A percentile compares a stretch with the other conserved stretches of the same genome.
phyloP scores from a whole-genome alignment of 2,329 filamentous ascomycete genomes.

The Ascochyta viciae-villosae region DNA sequence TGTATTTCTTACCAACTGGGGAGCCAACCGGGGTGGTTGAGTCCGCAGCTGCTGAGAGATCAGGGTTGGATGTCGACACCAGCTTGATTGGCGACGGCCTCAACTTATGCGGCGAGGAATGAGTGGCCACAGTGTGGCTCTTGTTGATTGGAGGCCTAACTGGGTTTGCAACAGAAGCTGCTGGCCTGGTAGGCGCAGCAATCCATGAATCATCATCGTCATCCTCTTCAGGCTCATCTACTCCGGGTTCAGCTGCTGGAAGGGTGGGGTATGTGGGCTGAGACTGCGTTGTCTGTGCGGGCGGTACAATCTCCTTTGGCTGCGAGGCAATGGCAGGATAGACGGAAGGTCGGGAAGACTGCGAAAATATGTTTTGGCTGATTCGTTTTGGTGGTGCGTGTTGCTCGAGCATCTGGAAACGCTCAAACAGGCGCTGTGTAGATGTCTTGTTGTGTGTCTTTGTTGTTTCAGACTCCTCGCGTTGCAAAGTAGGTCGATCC shows the following conservation, averaged over 20 bases:
- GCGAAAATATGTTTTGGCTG: constrained; percentile 47
- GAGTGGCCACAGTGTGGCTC: constrained; percentile 64
- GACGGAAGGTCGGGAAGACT: constrained; percentile 18
- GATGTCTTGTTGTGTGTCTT: constrained; percentile 82
- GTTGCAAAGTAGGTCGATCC: constrained; percentile 45
- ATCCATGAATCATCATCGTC: constrained; percentile 63
- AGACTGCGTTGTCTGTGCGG: constrained; percentile 34
- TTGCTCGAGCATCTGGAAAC: constrained; percentile 78
- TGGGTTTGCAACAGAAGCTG: constrained; percentile 32
- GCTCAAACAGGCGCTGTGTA: constrained; percentile 91
- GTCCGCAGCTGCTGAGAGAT: constrained; percentile 46
- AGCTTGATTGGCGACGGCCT: constrained; percentile 52
- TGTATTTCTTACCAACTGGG: constrained; percentile 59
- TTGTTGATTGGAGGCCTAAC: constrained; percentile 63
- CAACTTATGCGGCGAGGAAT: constrained; percentile 48
- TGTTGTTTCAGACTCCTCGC: constrained; percentile 60
- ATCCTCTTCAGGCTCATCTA: constrained; percentile 21
- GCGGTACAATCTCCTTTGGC: constrained; percentile 34
- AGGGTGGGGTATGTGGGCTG: constrained; percentile 53
- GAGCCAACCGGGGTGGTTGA: constrained; percentile 66
- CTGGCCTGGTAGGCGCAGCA: constrained; percentile 62
- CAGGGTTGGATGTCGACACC: constrained; percentile 54
- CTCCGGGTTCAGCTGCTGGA: constrained; percentile 33
- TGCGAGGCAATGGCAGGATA: constrained; percentile 24
- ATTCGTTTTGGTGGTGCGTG: constrained; percentile 47